Conservation (phyloP, 1,284 basidiomycete species). For the Puccinia coronata region DNA sequence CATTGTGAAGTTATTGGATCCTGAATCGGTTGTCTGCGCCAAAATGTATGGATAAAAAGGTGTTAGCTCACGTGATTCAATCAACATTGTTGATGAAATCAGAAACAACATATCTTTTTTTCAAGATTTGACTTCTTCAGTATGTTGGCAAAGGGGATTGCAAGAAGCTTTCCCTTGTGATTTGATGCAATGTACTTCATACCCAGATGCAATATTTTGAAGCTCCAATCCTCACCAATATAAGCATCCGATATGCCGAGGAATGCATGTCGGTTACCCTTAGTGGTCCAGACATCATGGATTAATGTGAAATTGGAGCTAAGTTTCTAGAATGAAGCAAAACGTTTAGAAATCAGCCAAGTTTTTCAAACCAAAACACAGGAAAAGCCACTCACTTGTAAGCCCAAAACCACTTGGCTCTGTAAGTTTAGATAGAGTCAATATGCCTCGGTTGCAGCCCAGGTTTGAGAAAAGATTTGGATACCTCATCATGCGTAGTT, state of each 20-base stretch:
- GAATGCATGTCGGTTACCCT: constrained; percentile 23
- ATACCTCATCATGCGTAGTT: neutral
- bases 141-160: constrained; percentile 22
- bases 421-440: neutral
- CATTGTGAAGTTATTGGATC: constrained; percentile 25
- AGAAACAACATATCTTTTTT: constrained; percentile 23
- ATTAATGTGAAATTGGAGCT: neutral
- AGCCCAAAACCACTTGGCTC: neutral
- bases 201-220: neutral
- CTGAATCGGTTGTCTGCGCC: constrained; percentile 13
- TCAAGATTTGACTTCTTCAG: constrained; percentile 4
- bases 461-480: neutral
- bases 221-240: neutral
- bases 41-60: neutral
- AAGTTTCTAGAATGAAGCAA: neutral
- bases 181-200: neutral
- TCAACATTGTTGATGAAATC: neutral
- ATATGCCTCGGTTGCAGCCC: constrained; percentile 16
- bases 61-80: too few relatives aligned
- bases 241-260: constrained; percentile 22
- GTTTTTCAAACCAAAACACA: neutral
- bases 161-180: constrained; percentile 27
- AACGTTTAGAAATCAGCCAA: neutral
- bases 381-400: neutral
- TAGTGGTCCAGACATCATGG: constrained; percentile 29